phyloP scores from a whole-genome alignment of 306 rosid genomes.

The Gastrolobium villosum region DNA sequence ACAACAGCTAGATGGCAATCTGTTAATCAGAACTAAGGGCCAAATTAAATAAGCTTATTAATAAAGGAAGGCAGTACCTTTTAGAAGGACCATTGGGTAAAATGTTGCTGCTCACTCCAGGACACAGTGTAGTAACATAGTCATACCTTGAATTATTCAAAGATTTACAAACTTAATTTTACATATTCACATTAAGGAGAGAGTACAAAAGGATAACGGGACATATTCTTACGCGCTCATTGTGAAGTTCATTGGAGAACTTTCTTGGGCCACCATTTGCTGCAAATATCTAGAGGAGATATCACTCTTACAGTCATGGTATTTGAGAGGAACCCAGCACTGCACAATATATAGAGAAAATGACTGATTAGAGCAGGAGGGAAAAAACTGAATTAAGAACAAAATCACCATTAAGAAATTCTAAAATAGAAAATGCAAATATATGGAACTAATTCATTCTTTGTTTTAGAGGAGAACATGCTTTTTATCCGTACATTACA shows the following conservation, averaged over 20 bases:
- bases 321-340: conserved; percentile 88
- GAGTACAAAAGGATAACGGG: conserved; percentile 23
- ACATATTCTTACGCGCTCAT: conserved; percentile 74
- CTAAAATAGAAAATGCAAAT: neutral
- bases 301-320: conserved; percentile 83
- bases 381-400: neutral
- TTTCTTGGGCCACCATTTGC: conserved; percentile 72
- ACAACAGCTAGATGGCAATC: conserved; percentile 36
- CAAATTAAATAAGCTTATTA: conserved; percentile 16
- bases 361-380: conserved; percentile 8
- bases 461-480: conserved; percentile 16
- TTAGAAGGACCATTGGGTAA: conserved; percentile 66
- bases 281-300: conserved; percentile 69
- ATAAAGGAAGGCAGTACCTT: conserved; percentile 60
- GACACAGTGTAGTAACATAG: conserved; percentile 79
- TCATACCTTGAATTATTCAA: conserved; percentile 65
- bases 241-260: conserved; percentile 70
- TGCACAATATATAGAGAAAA: conserved; percentile 51
- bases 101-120: conserved; percentile 59
- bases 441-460: neutral
- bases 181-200: conserved; percentile 2
- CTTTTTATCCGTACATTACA: conserved; percentile 20
- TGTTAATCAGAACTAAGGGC: conserved; percentile 1
- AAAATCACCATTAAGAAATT: conserved; percentile 25
- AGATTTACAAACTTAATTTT: conserved; percentile 40